Percentiles rank a stretch among this genome's conserved stretches.
Evolutionary conservation across 257 asterid genomes (phyloP).

Genomic region (Nicotiana knightiana): DNA sequence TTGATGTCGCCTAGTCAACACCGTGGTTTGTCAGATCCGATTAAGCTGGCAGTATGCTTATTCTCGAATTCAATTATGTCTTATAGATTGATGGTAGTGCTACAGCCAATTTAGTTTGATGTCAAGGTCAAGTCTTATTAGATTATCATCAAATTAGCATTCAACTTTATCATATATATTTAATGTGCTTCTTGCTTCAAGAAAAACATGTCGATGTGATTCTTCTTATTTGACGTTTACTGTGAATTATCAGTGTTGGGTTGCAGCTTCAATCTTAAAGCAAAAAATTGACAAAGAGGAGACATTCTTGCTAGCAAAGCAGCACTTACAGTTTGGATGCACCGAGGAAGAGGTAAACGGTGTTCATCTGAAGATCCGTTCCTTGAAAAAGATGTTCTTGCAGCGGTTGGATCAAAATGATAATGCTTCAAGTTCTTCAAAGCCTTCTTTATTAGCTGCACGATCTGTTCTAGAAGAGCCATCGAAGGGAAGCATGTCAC

Average conservation of each 20-base stretch:
- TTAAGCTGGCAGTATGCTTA: background rate
- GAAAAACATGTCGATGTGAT: background rate
- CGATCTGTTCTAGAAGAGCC: conserved; percentile 19
- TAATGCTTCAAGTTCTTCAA: conserved; percentile 1
- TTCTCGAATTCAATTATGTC: background rate
- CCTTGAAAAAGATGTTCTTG: conserved; percentile 24
- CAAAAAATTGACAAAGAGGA: conserved; percentile 23
- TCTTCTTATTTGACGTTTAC: conserved; percentile 10
- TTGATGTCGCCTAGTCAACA: background rate
- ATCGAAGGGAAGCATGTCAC: conserved; percentile 8
- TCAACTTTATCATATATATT: background rate
- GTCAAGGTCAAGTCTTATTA: background rate
- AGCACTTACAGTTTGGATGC: conserved; percentile 30
- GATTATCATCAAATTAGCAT: background rate
- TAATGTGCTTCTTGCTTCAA: background rate
- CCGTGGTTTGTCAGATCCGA: background rate
- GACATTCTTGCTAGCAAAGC: conserved; percentile 24
- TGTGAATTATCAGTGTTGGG: conserved; percentile 38
- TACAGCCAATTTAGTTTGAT: background rate
- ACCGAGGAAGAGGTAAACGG: conserved; percentile 25
- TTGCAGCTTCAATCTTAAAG: conserved; percentile 34
- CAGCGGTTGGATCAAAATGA: conserved; percentile 16
- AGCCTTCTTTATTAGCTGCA: conserved; percentile 4
- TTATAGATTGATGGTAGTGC: background rate
- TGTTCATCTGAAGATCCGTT: conserved; percentile 25